Base-by-base conservation (phyloP, 805 yeast species). In the Suhomyces sp. region DNA sequence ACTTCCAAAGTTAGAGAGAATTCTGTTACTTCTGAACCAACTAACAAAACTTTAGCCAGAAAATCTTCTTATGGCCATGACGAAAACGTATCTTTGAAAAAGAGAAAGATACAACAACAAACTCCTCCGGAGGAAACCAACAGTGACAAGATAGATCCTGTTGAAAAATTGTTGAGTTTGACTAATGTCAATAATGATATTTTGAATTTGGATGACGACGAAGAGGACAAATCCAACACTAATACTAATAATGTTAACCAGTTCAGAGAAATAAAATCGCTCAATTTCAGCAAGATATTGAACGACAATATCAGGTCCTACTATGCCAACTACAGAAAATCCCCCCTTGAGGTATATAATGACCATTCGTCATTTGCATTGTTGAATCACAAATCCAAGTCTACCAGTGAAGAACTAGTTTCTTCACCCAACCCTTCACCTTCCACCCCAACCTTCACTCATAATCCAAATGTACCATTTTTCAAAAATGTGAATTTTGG, bases 111-210 rank as follows among this genome's bases (percentile, higher is more conserved):
- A 40, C 47, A 33, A 33, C 22, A 40, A 17, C 36, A 38, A 44
- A 23, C 31, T 33, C 44, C 48, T 13, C 48, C 17, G 12, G 50
- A 48, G 33, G 52, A 51, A 45, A 48, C 29, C 48, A 56, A 59
- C n/a, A 57, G 60, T 29, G 76, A 73, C 54, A 70, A 61, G 50
- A 67, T 74, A 26, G 79, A 75, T 57, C 79, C 79, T 5, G 77
- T 75, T 49, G 77, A 74, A 57, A 73, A 67, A 54, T 65, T 75
- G 35, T 62, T 74, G 48, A 68, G 74, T 52, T 67, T 72, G 50
- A 64, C 74, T 9, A 68, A 61, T 49, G 53, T 60, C 24, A 63
- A 69, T 52, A 63, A 59, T 36, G 77, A 72, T 54, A 66, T 70
- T 40, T 63, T 71, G 49, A 62, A 63, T 44, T 57, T 67, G 52